Percentiles rank a stretch among this genome's conserved stretches.
Conservation (phyloP, 2,329 filamentous ascomycete species). For the Fusarium sp. region DNA sequence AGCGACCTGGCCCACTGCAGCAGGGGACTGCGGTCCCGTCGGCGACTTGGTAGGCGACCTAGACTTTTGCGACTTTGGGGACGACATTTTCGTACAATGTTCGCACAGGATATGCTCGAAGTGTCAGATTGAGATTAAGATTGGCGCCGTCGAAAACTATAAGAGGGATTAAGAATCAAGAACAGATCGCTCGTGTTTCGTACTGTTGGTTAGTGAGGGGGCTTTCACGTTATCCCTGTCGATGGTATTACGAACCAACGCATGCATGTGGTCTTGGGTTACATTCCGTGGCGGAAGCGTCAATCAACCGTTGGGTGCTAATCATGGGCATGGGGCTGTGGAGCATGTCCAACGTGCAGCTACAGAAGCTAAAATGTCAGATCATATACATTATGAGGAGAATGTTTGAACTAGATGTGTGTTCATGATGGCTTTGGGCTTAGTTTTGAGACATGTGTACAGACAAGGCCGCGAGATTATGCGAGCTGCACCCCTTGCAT, state of each 20-base stretch:
- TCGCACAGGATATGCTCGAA: not conserved
- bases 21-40: not conserved
- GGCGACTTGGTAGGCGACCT: not conserved
- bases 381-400: not conserved
- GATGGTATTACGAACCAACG: not conserved
- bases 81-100: conserved; percentile 10
- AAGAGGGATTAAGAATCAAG: not conserved
- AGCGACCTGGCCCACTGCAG: not conserved
- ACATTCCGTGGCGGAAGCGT: not conserved
- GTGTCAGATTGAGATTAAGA: not conserved
- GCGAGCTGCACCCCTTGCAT: not conserved
- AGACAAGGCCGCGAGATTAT: not conserved
- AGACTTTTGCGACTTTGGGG: conserved; percentile 3
- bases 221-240: not conserved
- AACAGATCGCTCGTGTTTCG: not conserved
- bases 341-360: not conserved
- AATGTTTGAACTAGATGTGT: not conserved
- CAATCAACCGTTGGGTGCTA: not conserved
- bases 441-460: not conserved
- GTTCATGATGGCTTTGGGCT: not conserved
- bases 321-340: not conserved
- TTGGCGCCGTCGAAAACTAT: not conserved
- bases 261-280: not conserved
- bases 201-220: not conserved
- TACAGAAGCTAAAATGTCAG: not conserved